Conservation (phyloP, 1,139 yeast species). For the Yamadazyma epiphylla region DNA sequence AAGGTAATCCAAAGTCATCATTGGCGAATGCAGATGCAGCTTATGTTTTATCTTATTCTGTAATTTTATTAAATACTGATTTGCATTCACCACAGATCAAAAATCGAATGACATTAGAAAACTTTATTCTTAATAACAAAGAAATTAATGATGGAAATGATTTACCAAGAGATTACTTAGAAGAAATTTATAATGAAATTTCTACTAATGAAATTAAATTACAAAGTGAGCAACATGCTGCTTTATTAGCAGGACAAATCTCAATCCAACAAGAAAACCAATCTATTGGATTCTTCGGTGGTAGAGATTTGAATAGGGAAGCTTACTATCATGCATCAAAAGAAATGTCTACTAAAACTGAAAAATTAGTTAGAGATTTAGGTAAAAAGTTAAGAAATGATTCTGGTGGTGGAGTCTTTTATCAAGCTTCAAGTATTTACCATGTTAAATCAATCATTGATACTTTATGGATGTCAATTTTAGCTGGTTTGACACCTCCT, state of each 20-base stretch:
- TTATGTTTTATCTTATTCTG: slow-evolving; percentile 87
- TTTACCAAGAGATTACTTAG: slow-evolving; percentile 70
- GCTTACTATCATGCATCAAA: slow-evolving; percentile 90
- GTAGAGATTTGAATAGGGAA: slow-evolving; percentile 73
- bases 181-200: slow-evolving; percentile 71
- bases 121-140: slow-evolving; percentile 76
- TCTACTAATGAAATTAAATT: slow-evolving; percentile 80
- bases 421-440: slow-evolving; percentile 71
- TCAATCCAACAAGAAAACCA: slow-evolving; percentile 30
- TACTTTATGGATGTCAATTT: slow-evolving; percentile 92
- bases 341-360: slow-evolving; percentile 89
- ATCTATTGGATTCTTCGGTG: slow-evolving; percentile 65
- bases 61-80: slow-evolving; percentile 91
- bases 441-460: slow-evolving; percentile 94
- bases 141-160: slow-evolving; percentile 95
- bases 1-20: slow-evolving; percentile 71
- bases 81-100: slow-evolving; percentile 85
- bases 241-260: slow-evolving; percentile 66
- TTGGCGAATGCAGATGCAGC: slow-evolving; percentile 95
- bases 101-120: slow-evolving; percentile 82
- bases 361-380: slow-evolving; percentile 70
- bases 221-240: slow-evolving; percentile 92
- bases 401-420: slow-evolving; percentile 30
- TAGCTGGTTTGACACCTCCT: slow-evolving; percentile 93
- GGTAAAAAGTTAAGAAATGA: slow-evolving; percentile 45